These are phyloP conservation scores for Groenewaldozyma tartarivorans DNA, from an alignment of 805 yeast genomes.

Conservation along the genomic window DNA sequence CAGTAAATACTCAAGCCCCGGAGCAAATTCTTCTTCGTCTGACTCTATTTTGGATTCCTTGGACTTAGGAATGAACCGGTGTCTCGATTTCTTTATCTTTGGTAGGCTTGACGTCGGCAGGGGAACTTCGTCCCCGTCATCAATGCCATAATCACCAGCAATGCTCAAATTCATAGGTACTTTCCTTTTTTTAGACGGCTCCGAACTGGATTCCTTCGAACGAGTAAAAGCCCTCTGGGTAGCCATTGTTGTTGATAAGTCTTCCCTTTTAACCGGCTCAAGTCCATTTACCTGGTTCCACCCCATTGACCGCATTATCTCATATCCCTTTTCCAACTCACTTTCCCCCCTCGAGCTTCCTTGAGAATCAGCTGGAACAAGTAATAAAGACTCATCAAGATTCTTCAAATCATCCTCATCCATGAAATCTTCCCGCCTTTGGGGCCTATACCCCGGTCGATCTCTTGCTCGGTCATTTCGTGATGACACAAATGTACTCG, in stretches of 20 bases:
- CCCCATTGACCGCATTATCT: constrained; percentile 62
- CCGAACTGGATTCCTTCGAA: background rate
- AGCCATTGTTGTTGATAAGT: constrained; percentile 1
- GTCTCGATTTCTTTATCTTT: too few species aligned
- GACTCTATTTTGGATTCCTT: too few species aligned
- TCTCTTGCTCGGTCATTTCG: constrained; percentile 17
- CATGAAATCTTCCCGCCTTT: constrained; percentile 22
- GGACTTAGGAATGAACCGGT: background rate
- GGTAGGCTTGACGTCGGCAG: too few species aligned
- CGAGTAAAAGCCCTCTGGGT: background rate
- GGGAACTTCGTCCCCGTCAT: constrained; percentile 19
- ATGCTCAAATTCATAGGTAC: constrained; percentile 17
- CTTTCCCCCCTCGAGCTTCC: background rate
- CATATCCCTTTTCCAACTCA: constrained; percentile 42
- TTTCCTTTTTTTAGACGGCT: constrained; percentile 11
- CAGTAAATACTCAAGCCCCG: too few species aligned
- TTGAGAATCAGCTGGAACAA: constrained; percentile 10
- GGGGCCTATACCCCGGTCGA: background rate
- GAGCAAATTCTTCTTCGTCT: too few species aligned
- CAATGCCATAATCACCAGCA: constrained; percentile 17
- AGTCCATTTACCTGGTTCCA: constrained; percentile 78
- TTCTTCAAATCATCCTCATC: constrained; percentile 26
- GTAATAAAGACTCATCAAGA: constrained; percentile 12
- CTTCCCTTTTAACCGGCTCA: constrained; percentile 36
- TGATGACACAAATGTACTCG: constrained; percentile 18